Conservation (phyloP, 495 filamentous ascomycete genomes). For the Aeminium ludgeri region DNA sequence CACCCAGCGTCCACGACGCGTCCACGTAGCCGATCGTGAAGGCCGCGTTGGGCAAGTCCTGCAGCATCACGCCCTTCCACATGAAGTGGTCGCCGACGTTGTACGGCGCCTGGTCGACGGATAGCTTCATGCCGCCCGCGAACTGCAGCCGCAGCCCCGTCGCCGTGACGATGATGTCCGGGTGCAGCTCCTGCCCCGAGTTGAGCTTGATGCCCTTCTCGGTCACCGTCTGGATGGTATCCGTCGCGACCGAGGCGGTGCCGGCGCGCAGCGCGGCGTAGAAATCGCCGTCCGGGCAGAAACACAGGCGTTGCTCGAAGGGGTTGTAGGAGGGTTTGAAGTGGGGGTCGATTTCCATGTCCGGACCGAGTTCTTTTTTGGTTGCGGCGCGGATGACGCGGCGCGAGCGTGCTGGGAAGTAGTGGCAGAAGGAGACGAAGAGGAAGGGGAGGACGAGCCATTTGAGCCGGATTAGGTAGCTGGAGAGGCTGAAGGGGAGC, state of each 20-base stretch:
- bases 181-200: conserved; percentile 36
- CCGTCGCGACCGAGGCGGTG: conserved; percentile 48
- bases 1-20: conserved; percentile 42
- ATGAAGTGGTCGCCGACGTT: conserved; percentile 32
- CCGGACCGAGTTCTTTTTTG: conserved; percentile 34
- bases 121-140: conserved; percentile 32
- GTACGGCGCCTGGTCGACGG: conserved; percentile 38
- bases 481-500: conserved; percentile 27
- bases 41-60: conserved; percentile 40
- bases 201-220: conserved; percentile 40
- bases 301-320: conserved; percentile 59
- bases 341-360: conserved; percentile 42
- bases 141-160: conserved; percentile 49
- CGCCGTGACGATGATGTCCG: conserved; percentile 60
- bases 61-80: conserved; percentile 44
- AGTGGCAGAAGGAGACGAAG: conserved; percentile 37
- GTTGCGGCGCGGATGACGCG: conserved; percentile 30
- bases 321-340: conserved; percentile 57
- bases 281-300: conserved; percentile 58
- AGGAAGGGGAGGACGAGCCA: conserved; percentile 32
- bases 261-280: conserved; percentile 41
- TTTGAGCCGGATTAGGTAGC: conserved; percentile 29
- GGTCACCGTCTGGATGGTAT: conserved; percentile 47
- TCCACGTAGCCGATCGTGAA: conserved; percentile 43
- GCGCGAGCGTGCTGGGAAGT: conserved; percentile 36